Evolutionary conservation across 495 filamentous ascomycete genomes (phyloP), one percentile per base, ranked within the genome.

Genomic region (Glarea lozoyensis): DNA sequence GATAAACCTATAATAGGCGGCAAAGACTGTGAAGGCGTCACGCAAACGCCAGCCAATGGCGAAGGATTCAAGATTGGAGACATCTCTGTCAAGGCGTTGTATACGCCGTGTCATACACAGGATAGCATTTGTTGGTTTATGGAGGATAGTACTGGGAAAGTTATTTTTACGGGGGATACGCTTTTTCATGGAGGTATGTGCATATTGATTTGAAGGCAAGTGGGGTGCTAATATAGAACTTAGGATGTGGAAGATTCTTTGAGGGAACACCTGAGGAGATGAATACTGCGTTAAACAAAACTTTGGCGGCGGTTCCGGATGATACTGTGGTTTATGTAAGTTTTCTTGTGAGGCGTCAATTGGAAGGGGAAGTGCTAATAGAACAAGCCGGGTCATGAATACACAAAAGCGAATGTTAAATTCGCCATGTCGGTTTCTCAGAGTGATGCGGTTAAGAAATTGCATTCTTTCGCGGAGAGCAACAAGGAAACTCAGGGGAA

Each of bases 71-170:
- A 76, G 51, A 79, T 97, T 45, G 92, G 93, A 43, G 75, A 82
- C 42, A 90, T 98, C 54, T 72, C 72, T 2, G 87, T 96, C 40
- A 92, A 77, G 55, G 85, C 84, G n/a, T 63, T 97, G 18, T 82
- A 97, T 63, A 98, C 92, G 6, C 92, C 92, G 2, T 98, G 92
- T 60, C 93, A 98, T 59, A 98, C 92, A 2, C 92, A 96, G 62
- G 92, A 98, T 61, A 94, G 88, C 56, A 94, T 98, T 52, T 97
- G 92, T 72, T 98, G 60, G 56, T 70, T 68, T 30, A 50, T 92
- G 70, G 75, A 94, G 60, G 92, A 97, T 54, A 79, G 75, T 10
- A 68, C 79, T 19, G 78, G 94, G 37, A 78, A 73, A 50, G 93
- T 73, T 7, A 86, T 97, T 16, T 98, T 98, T 59, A 97, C 92